Conservation (phyloP, 2,329 filamentous ascomycete genomes). For the Microsporum ferrugineum region DNA sequence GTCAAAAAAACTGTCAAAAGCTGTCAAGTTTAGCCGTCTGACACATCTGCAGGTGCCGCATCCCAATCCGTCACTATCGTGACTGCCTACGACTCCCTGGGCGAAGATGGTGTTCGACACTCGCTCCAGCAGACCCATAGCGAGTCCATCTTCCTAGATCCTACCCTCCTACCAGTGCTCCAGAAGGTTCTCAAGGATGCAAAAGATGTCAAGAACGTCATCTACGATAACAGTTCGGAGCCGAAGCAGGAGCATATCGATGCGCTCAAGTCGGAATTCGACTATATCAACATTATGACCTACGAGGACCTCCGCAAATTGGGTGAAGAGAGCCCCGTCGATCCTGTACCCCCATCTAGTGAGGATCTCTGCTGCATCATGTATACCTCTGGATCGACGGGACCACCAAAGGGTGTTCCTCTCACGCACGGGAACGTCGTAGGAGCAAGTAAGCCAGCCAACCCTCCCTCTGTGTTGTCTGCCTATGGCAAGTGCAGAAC, state of each 20-base stretch:
- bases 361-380: constrained; percentile 66
- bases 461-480: neutral
- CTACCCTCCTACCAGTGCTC: constrained; percentile 36
- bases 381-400: constrained; percentile 75
- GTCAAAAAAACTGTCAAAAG: neutral
- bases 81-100: constrained; percentile 37
- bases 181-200: constrained; percentile 43
- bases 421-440: constrained; percentile 69
- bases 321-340: constrained; percentile 52
- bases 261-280: constrained; percentile 40
- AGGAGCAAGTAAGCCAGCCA: constrained; percentile 53
- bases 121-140: constrained; percentile 25
- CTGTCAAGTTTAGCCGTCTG: neutral
- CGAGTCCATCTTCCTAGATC: constrained; percentile 26
- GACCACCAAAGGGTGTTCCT: constrained; percentile 72
- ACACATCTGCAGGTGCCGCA: constrained; percentile 40
- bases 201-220: constrained; percentile 41
- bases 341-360: constrained; percentile 56
- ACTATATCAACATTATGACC: constrained; percentile 40
- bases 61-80: constrained; percentile 87
- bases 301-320: constrained; percentile 42
- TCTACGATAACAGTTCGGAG: constrained; percentile 44
- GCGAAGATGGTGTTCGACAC: constrained; percentile 26
- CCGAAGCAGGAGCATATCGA: constrained; percentile 40
- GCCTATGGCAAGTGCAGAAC: neutral